Conservation (phyloP, 345 rosid genomes). For the Trapa incisa region DNA sequence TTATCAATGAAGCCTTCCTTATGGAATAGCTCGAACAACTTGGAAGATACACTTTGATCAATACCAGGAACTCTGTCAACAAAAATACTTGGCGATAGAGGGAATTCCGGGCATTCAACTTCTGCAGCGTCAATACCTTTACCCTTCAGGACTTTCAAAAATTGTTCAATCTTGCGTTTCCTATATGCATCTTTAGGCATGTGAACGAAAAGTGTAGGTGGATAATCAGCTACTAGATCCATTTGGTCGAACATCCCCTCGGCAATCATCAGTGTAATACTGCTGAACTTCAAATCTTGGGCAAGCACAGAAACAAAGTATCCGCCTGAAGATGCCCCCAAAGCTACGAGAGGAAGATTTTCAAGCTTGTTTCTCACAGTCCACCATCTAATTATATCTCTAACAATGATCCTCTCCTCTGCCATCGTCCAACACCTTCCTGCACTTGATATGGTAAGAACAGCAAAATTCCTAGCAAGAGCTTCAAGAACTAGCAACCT, state of each 20-base stretch:
- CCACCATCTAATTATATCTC: constrained; percentile 54
- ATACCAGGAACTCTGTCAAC: constrained; percentile 59
- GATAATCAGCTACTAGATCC: constrained; percentile 43
- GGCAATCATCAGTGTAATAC: constrained; percentile 73
- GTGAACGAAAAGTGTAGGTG: constrained; percentile 80
- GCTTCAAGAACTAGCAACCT: constrained; percentile 50
- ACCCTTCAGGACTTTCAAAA: constrained; percentile 32
- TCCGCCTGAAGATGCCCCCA: constrained; percentile 96
- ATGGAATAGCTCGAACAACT: constrained; percentile 41
- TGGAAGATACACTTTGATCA: constrained; percentile 30
- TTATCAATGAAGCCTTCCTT: constrained; percentile 53
- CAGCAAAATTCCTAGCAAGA: constrained; percentile 44
- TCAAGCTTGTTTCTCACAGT: constrained; percentile 34
- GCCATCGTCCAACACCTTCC: constrained; percentile 65
- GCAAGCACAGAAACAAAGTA: constrained; percentile 77
- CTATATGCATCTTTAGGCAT: constrained; percentile 72
- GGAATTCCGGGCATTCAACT: constrained; percentile 61
- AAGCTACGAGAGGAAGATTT: constrained; percentile 67
- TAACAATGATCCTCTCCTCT: constrained; percentile 41
- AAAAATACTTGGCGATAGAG: constrained; percentile 34
- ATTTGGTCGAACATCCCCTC: constrained; percentile 63
- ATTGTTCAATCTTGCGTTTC: constrained; percentile 51
- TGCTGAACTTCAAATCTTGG: constrained; percentile 39
- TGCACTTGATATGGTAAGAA: constrained; percentile 56
- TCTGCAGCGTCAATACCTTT: constrained; percentile 69